Evolutionary conservation across 345 rosid species (phyloP), one percentile per base, ranked within the genome.

Genomic region (Melaleuca alternifolia): DNA sequence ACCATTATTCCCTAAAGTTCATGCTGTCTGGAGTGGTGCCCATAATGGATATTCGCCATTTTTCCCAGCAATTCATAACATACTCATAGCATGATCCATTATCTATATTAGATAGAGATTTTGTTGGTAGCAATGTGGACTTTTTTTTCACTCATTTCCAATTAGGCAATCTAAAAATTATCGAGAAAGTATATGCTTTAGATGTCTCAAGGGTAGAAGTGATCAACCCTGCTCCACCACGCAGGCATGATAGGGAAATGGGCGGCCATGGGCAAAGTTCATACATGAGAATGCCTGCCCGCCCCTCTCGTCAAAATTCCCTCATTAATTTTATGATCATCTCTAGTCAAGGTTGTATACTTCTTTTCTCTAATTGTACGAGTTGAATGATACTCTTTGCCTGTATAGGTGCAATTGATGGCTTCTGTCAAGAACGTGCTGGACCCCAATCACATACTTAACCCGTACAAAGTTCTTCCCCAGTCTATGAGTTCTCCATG

Each of bases 401-500:
- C 52, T 77, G n/a, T 33, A 26, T 83, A 87, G 89, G 84, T 87
- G 41, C 92, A 93, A 85, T 85, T 93, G 87, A 97, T 96, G 99
- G 94, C 88, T 89, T 94, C 96, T 41, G 92, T 97, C 62, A 96
- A 97, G 90, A 94, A 90, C 87, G 86, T 94, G 92, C 87, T 97
- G 89, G 99, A 96, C 87, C 97, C 97, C 20, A 94, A 95, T 28
- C 94, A 96, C 75, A 95, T 97, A 87, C 95, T 96, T 84, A 96
- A 96, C 85, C 98, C 98, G 6, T 94, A 97, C 90, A 97, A 95
- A 93, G 98, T 96, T 89, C 93, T 95, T 86, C 96, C 97, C 12
- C 94, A 87, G 30, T 91, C 93, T 50, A 62, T 87, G 86, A 50
- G 84, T 86, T 81, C 86, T 30, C 86, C 82, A 41, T 65, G 24